phyloP scores from a whole-genome alignment of 306 rosid genomes.

The Rosa chinensis region DNA sequence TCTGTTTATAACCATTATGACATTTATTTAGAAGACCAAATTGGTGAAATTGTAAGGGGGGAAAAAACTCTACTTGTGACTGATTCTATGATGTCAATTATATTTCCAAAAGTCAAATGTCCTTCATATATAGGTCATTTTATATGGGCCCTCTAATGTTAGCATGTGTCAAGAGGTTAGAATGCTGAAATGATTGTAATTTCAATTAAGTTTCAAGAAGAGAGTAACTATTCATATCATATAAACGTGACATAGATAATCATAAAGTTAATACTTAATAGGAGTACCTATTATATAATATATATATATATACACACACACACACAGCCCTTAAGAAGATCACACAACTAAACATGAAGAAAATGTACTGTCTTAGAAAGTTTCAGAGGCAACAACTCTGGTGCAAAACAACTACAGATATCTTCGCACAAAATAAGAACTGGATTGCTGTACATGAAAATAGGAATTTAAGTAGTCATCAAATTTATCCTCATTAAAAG shows the following conservation, averaged over 20 bases:
- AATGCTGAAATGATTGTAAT: not conserved
- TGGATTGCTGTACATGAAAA: not conserved
- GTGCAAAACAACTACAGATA: not conserved
- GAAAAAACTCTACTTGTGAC: not conserved
- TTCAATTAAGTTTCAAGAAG: not conserved
- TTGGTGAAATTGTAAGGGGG: not conserved
- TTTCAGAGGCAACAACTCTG: not conserved
- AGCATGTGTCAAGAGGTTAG: not conserved
- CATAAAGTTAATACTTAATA: not conserved
- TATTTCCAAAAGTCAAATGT: not conserved
- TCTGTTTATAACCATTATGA: conserved; percentile 36
- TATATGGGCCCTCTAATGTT: not conserved
- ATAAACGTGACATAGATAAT: not conserved
- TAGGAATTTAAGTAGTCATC: not conserved
- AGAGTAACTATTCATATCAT: not conserved
- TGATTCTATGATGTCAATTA: not conserved
- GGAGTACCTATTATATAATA: not conserved
- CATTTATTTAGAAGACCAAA: not conserved
- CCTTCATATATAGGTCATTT: not conserved
- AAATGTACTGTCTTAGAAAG: not conserved
- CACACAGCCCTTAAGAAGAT: not conserved
- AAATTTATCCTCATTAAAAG: not conserved
- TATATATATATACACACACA: too few relatives aligned
- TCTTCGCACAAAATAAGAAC: not conserved
- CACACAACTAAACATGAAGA: not conserved